Conservation (phyloP, 257 asterid genomes). For the Salvia miltiorrhiza region DNA sequence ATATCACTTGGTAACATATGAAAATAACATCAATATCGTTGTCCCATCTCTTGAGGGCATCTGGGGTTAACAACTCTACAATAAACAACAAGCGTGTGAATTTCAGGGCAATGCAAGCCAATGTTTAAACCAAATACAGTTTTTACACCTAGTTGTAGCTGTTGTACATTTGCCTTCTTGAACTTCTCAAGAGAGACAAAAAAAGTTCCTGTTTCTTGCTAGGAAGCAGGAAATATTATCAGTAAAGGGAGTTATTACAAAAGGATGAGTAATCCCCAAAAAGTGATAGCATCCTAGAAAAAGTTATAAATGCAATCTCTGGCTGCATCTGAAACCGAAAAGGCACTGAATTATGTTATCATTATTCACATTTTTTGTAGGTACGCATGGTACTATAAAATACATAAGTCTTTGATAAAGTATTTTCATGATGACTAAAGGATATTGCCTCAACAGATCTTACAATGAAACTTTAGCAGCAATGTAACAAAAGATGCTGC, state of each 20-base stretch:
- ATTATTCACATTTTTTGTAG: too few relatives aligned
- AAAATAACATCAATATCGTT: background rate
- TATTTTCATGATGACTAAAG: too few relatives aligned
- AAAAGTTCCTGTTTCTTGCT: background rate
- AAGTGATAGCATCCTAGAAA: background rate
- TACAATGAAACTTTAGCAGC: background rate
- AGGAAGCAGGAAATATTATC: background rate
- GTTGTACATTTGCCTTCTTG: background rate
- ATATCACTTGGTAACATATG: background rate
- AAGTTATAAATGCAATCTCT: background rate
- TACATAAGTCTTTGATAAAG: too few relatives aligned
- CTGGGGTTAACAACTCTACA: background rate
- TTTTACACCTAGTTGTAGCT: background rate
- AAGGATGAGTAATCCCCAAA: background rate
- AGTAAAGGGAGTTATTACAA: background rate
- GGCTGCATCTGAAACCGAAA: background rate
- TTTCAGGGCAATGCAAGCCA: background rate
- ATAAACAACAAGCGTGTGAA: background rate
- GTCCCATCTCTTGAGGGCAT: background rate
- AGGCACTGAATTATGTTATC: background rate
- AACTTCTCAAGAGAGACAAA: background rate
- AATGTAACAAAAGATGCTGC: conserved; percentile 5
- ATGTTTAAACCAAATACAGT: background rate
- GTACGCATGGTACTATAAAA: too few relatives aligned
- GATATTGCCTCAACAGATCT: background rate